Percentiles rank a stretch among this genome's conserved stretches.
phyloP scores from a whole-genome alignment of 305 asterid species.

The Fraxinus paxiana region DNA sequence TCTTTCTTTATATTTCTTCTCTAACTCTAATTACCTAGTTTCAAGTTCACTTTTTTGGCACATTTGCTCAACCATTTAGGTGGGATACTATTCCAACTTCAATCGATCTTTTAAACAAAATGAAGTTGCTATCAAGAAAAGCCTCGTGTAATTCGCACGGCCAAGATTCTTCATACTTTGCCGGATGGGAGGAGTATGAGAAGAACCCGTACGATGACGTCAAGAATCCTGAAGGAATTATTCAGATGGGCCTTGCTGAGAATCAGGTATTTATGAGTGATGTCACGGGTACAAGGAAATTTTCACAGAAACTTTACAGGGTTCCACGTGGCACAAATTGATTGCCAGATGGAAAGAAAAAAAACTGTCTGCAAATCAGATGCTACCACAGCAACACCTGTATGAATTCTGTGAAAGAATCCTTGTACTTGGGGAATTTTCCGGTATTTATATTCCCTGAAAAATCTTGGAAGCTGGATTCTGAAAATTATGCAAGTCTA shows the following conservation, averaged over 20 bases:
- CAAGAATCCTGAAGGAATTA: conserved; percentile 56
- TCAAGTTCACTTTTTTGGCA: not conserved
- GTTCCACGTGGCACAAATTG: too few species aligned
- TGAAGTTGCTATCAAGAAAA: conserved; percentile 46
- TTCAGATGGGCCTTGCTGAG: conserved; percentile 78
- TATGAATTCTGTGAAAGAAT: not conserved
- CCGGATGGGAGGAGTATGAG: conserved; percentile 76
- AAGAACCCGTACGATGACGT: conserved; percentile 55
- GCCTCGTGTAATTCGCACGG: conserved; percentile 65
- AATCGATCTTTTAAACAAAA: conserved; percentile 3
- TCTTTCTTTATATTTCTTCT: not conserved
- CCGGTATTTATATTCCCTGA: not conserved
- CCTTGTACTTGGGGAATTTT: not conserved
- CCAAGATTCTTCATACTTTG: conserved; percentile 70
- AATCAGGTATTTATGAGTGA: conserved; percentile 42
- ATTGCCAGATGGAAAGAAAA: too few species aligned
- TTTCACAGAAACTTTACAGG: not conserved
- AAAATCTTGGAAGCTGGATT: not conserved
- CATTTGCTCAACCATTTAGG: not conserved
- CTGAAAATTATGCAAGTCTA: not conserved
- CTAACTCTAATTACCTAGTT: not conserved
- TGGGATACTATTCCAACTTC: not conserved
- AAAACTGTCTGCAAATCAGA: not conserved
- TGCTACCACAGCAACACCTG: not conserved
- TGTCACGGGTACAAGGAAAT: not conserved